phyloP scores from a whole-genome alignment of 1,284 basidiomycete genomes.

The Cerrena zonata region DNA sequence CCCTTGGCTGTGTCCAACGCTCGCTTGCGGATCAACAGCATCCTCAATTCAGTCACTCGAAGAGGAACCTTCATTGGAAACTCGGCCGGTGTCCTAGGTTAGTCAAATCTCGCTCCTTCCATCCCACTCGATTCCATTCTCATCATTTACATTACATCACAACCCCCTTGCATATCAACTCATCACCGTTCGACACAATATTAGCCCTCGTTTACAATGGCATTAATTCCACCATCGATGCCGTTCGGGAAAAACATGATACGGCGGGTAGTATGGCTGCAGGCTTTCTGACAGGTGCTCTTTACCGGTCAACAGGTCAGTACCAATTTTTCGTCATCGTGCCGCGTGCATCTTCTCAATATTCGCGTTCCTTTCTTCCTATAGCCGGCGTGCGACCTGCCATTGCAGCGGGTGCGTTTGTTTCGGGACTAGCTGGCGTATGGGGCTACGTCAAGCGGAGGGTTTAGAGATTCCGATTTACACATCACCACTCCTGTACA shows the following conservation, averaged over 20 bases:
- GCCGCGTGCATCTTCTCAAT: too few relatives aligned
- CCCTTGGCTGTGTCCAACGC: slow-evolving; percentile 80
- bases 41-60: slow-evolving; percentile 93
- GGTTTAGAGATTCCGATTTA: slow-evolving; percentile 36
- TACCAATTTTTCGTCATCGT: slow-evolving; percentile 28
- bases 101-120: slow-evolving; percentile 34
- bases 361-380: slow-evolving; percentile 31
- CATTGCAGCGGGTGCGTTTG: slow-evolving; percentile 80
- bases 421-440: slow-evolving; percentile 81
- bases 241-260: slow-evolving; percentile 87
- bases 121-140: slow-evolving; percentile 7
- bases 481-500: not conserved
- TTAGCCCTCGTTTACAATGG: slow-evolving; percentile 90
- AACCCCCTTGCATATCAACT: not conserved
- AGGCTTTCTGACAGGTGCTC: slow-evolving; percentile 83
- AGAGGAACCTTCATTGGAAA: slow-evolving; percentile 97
- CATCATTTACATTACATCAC: too few relatives aligned
- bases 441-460: slow-evolving; percentile 91
- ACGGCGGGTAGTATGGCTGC: slow-evolving; percentile 86
- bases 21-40: slow-evolving; percentile 89
- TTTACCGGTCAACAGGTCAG: slow-evolving; percentile 92
- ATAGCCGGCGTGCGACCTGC: slow-evolving; percentile 87
- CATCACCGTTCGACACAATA: too few relatives aligned
- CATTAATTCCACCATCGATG: slow-evolving; percentile 91
- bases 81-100: slow-evolving; percentile 94